Base-by-base conservation (phyloP, 108 stramenopile species). In the Skeletonema potamos region DNA sequence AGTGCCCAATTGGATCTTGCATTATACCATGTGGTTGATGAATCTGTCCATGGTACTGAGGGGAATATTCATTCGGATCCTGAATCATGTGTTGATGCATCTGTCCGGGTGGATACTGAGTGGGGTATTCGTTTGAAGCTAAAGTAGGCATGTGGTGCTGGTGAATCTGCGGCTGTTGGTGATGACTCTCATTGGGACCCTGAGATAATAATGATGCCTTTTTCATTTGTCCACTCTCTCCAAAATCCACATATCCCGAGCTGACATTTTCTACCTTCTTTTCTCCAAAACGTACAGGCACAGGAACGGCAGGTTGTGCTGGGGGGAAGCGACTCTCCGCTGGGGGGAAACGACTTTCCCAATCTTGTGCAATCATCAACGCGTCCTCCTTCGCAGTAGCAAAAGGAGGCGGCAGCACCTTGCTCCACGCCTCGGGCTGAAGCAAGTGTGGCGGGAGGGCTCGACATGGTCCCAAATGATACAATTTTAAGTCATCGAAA, bases 391-490 rank as follows among this genome's bases (percentile, higher is more conserved):
- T 77, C 2, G 89, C 90, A 10, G 77, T 76, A 30, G 89, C 67
- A 58, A 94, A 94, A 57, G 89, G 90, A 37, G 89, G 89, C 11
- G 93, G 93, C 34, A 94, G 71, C 17, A 94, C 87, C 70, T 91
- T 94, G 27, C 66, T 86, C 93, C 93, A 94, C 8, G 93, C 86
- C 65, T 82, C 66, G 20, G 93, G 93, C 68, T 86, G 85, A 36
- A 94, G 74, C 54, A 94, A 83, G 57, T 89, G 89, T 43, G 84
- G 90, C 15, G 93, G 90, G 32, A 94, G 73, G 27, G 93, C 93
- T 13, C 90, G 80, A 68, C 93, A 94, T 5, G 93, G 93, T 20
- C 93, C 93, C 68, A 94, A 64, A 72, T 91, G 93, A 82, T 91
- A 91, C 22, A 94, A 66, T 69, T 92, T 89, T 55, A 94, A 73